Evolutionary conservation across 345 rosid species (phyloP).

Genomic region (Gossypium herbaceum): DNA sequence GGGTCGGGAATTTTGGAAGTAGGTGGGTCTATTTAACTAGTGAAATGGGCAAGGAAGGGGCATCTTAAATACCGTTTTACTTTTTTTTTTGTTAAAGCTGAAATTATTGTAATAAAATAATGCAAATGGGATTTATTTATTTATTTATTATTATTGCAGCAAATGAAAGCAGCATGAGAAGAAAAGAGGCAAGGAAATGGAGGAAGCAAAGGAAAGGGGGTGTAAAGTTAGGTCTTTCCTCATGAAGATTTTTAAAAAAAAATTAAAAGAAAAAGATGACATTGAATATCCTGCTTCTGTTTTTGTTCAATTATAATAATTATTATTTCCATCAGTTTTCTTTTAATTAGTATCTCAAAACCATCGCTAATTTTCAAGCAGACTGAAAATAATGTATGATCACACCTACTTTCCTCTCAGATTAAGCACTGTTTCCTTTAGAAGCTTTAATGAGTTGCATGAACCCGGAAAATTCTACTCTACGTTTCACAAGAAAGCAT

Average conservation of each 20-base stretch:
- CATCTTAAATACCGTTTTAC: neutral
- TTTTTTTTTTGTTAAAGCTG: neutral
- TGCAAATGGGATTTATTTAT: constrained; percentile 7
- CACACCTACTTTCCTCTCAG: too few species aligned
- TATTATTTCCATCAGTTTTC: constrained; percentile 15
- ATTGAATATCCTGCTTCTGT: neutral
- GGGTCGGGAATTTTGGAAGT: neutral
- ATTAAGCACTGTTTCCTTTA: too few species aligned
- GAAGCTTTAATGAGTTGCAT: too few species aligned
- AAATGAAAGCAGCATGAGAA: constrained; percentile 49
- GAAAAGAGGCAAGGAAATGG: constrained; percentile 10
- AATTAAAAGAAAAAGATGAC: constrained; percentile 5
- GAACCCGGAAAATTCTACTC: too few species aligned
- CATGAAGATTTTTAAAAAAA: neutral
- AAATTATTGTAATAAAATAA: neutral
- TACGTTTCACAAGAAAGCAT: too few species aligned
- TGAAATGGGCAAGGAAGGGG: neutral
- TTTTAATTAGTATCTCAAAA: constrained; percentile 5
- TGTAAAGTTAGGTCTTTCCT: constrained; percentile 27
- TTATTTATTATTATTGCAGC: constrained; percentile 29
- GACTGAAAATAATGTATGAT: too few species aligned
- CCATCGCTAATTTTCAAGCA: too few species aligned
- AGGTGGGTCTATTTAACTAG: neutral
- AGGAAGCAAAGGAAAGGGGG: constrained; percentile 9
- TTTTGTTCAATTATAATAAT: constrained; percentile 20